Evolutionary conservation across 176 grass and related monocot genomes (phyloP), one percentile per base, ranked within the genome.

Genomic region (Carex pumila): DNA sequence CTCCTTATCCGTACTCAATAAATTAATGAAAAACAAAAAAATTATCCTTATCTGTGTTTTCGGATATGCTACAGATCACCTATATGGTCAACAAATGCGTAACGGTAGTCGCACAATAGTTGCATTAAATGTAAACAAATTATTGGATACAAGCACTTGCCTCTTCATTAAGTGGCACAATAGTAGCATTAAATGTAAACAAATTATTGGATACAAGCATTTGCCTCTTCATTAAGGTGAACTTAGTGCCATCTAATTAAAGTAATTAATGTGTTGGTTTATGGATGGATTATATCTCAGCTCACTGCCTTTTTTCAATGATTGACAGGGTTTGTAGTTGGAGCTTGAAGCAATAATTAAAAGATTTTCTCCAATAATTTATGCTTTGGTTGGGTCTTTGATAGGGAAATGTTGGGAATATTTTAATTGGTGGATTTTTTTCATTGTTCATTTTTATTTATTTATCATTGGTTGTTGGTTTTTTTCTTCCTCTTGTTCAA

Each of bases 81-180:
- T 29, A 65, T n/a, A 49, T 2, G 1, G 30, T 50, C 62, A 81
- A 81, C 25, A 78, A 78, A 55, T 83, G 22, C 81, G 60, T 69
- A 31, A 66, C 10, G 64, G 41, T 53, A 83, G 67, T 45, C 62
- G 80, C 57, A 83, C 29, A 83, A 83, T 19, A 49, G 32, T 47
- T 0, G 39, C 79, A 81, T 64, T 64, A 52, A 65, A 83, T 65
- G 14, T 30, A 21, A 7, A 22, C 32, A 25, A 83, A 83, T 60
- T 32, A 83, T 68, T 83, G 81, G 81, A 52, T 3, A 19, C 10
- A 47, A 83, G 18, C 81, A 66, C 32, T 68, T 83, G 81, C 81
- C 61, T 55, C 62, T 65, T 83, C 7, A 68, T 5, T 83, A 66
- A 83, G 67, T 45, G 80, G 80, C 57, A 83, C 29, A 83, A 83